These are phyloP conservation scores for Phialophora macrospora DNA, from an alignment of 2,329 filamentous ascomycete genomes.

Conservation along the genomic window DNA sequence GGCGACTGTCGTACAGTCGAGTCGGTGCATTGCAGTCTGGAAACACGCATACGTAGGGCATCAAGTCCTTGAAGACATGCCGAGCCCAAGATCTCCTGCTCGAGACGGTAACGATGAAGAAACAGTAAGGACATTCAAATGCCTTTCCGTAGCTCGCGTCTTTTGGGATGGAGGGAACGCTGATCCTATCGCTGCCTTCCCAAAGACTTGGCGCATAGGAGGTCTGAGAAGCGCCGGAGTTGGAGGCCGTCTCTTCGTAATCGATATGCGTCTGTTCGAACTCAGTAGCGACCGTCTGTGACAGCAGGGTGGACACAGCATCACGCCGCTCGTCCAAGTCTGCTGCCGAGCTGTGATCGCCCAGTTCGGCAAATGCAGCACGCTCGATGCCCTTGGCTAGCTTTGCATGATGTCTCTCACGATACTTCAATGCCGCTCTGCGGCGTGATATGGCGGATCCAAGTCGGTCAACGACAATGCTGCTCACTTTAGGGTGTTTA, in stretches of 20 bases:
- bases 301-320: conserved; percentile 11
- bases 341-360: not conserved
- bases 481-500: conserved; percentile 41
- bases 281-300: conserved; percentile 21
- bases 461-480: conserved; percentile 38
- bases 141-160: conserved; percentile 36
- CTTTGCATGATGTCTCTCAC: conserved; percentile 46
- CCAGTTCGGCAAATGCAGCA: not conserved
- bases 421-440: conserved; percentile 48
- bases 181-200: conserved; percentile 15
- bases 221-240: conserved; percentile 39
- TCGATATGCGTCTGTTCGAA: conserved; percentile 12
- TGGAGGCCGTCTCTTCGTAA: conserved; percentile 7
- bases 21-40: conserved; percentile 35
- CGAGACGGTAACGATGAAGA: conserved; percentile 43
- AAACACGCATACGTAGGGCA: conserved; percentile 48
- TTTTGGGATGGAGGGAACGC: conserved; percentile 40
- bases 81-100: conserved; percentile 44
- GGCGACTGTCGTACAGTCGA: conserved; percentile 31
- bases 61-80: conserved; percentile 49
- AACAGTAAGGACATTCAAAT: conserved; percentile 52
- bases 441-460: conserved; percentile 45
- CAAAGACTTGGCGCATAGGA: conserved; percentile 42
- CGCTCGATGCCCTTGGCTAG: conserved; percentile 40
- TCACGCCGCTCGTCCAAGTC: conserved; percentile 2